Percentiles rank a stretch among this genome's conserved stretches.
These are phyloP conservation scores for Gypsophila paniculata DNA, from an alignment of 179 eudicot genomes.

Conservation along the genomic window DNA sequence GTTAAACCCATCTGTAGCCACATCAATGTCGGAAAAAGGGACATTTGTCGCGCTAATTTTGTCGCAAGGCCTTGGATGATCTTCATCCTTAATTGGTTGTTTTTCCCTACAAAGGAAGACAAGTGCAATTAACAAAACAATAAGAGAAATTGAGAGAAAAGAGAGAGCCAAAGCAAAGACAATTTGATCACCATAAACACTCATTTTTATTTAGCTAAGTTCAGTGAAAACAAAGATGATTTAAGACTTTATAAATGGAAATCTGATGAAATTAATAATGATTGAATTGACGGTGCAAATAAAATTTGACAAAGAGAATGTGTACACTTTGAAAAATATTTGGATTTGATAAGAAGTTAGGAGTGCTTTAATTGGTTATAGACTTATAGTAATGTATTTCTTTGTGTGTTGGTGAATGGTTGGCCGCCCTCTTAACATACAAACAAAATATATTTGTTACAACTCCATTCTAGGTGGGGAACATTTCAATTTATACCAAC, in stretches of 20 bases:
- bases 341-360: conserved; percentile 10
- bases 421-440: conserved; percentile 22
- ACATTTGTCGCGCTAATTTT: conserved; percentile 32
- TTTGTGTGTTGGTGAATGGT: conserved; percentile 26
- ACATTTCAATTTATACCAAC: conserved; percentile 19
- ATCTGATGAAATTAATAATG: background rate
- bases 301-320: conserved; percentile 28
- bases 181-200: conserved; percentile 15
- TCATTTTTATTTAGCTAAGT: conserved; percentile 18
- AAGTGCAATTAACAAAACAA: conserved; percentile 34
- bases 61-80: conserved; percentile 19
- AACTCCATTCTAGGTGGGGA: conserved; percentile 25
- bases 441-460: conserved; percentile 24
- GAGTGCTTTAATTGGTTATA: background rate
- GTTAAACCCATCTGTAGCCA: conserved; percentile 69
- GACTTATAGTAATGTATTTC: background rate
- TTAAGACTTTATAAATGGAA: conserved; percentile 17
- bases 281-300: conserved; percentile 20
- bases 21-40: conserved; percentile 53
- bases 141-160: conserved; percentile 28
- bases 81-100: conserved; percentile 24
- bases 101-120: conserved; percentile 39
- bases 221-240: conserved; percentile 6
- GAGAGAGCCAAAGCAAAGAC: conserved; percentile 27
- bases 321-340: conserved; percentile 25